These are phyloP conservation scores for Gardenia jasminoides DNA, from an alignment of 257 asterid species.

Conservation along the genomic window DNA sequence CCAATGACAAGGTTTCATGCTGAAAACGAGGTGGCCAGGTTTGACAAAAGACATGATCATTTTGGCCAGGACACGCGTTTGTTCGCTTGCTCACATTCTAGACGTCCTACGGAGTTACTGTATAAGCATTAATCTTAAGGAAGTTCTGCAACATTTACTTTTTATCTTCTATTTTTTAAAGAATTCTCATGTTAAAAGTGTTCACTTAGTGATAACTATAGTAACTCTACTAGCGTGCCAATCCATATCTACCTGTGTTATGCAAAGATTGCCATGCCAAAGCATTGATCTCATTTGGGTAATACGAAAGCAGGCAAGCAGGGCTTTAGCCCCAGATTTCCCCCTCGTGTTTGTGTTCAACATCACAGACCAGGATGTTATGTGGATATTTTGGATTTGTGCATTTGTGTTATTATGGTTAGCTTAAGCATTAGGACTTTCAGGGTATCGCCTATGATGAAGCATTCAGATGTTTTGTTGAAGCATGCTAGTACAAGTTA, in stretches of 20 bases:
- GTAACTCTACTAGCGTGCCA: not conserved
- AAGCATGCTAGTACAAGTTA: not conserved
- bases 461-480: not conserved
- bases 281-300: not conserved
- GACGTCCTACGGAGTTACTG: slow-evolving; percentile 30
- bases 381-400: slow-evolving; percentile 1
- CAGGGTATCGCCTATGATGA: not conserved
- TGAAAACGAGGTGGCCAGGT: slow-evolving; percentile 33
- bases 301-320: not conserved
- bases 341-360: not conserved
- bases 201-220: not conserved
- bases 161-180: not conserved
- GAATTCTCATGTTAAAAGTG: not conserved
- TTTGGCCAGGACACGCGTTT: slow-evolving; percentile 35
- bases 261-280: not conserved
- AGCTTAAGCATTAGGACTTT: not conserved
- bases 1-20: slow-evolving; percentile 46
- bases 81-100: slow-evolving; percentile 32
- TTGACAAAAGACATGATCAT: slow-evolving; percentile 36
- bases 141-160: not conserved
- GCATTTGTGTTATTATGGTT: not conserved
- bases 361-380: not conserved
- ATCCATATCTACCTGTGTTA: not conserved
- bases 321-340: not conserved
- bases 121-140: slow-evolving; percentile 26